These are phyloP conservation scores for Creolimax fragrantissima DNA, from an alignment of 78 protist genomes.

Conservation along the genomic window DNA sequence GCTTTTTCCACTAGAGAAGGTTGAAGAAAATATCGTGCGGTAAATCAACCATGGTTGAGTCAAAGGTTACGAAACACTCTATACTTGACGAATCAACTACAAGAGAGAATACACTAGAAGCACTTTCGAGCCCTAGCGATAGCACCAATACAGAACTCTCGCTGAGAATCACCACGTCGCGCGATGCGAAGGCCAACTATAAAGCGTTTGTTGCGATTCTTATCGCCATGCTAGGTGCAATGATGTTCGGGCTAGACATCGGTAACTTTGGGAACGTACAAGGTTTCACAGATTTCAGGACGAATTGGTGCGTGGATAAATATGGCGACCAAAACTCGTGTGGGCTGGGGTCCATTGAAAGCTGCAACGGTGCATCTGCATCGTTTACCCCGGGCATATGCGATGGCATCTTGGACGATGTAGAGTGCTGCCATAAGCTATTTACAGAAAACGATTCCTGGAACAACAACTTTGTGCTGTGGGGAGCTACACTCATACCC, in stretches of 20 bases:
- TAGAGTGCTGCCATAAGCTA: background rate
- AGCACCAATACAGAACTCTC: background rate
- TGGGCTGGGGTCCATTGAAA: background rate
- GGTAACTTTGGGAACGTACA: conserved; percentile 8
- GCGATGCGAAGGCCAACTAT: background rate
- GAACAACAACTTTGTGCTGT: background rate
- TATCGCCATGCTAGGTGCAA: background rate
- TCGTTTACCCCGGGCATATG: background rate
- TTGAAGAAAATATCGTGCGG: background rate
- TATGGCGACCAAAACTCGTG: background rate
- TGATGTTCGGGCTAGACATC: background rate
- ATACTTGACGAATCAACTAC: background rate
- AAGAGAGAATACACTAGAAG: background rate
- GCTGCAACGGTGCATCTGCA: background rate
- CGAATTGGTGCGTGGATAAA: background rate
- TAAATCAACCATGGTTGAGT: too few relatives aligned
- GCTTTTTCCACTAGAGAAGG: background rate
- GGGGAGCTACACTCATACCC: background rate
- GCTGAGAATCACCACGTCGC: background rate
- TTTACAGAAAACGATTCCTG: background rate
- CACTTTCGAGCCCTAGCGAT: background rate
- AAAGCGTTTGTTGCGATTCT: background rate
- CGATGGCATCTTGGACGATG: background rate
- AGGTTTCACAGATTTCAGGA: background rate
- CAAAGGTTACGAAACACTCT: background rate